Base-by-base conservation (phyloP, 352 stramenopile species). In the Phytophthora nicotianae region DNA sequence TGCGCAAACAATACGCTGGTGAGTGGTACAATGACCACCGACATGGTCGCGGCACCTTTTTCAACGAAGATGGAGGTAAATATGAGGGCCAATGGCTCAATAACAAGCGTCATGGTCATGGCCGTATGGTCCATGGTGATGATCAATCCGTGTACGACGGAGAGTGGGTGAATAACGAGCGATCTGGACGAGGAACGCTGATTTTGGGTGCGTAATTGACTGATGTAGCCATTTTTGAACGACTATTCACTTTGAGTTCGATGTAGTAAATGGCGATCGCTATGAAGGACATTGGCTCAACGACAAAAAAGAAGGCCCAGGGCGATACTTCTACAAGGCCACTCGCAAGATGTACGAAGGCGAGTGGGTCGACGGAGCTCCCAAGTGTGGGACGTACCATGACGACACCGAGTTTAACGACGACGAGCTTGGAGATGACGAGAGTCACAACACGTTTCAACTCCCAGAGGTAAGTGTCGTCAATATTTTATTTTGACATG, bases 101-200 rank as follows among this genome's bases (percentile, higher is more conserved):
- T 20, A 91, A 96, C 73, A 81, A 86, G 53, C 75, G 83, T 8
- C 72, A 93, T n/a, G 91, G 90, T 21, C 67, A 75, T 20, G 90
- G 93, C 5, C 68, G 75, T 29, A 93, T 96, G 73, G 21, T 69
- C 14, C 66, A 74, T 46, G 66, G 68, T 13, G 74, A 83, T 6
- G 95, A 97, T 51, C 76, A 81, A 9, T 89, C 90, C 17, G 68
- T 98, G 1, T 99, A 97, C 63, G 75, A 95, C 48, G 92, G 92
- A 8, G 75, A 89, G 33, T 97, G 89, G 85, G 60, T 81, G 16
- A 56, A 70, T 21, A 92, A 88, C 35, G 67, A 91, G 59, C 80
- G 88, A n/a, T 89, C 78, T 10, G 89, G 88, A 8, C 74, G 86
- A 13, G 89, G 91, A 48, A 68, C 75, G 0, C 73, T 93, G 9